A percentile compares a stretch with the other conserved stretches of the same genome.
phyloP scores from a whole-genome alignment of 2,329 filamentous ascomycete genomes.

The Fusarium musae region DNA sequence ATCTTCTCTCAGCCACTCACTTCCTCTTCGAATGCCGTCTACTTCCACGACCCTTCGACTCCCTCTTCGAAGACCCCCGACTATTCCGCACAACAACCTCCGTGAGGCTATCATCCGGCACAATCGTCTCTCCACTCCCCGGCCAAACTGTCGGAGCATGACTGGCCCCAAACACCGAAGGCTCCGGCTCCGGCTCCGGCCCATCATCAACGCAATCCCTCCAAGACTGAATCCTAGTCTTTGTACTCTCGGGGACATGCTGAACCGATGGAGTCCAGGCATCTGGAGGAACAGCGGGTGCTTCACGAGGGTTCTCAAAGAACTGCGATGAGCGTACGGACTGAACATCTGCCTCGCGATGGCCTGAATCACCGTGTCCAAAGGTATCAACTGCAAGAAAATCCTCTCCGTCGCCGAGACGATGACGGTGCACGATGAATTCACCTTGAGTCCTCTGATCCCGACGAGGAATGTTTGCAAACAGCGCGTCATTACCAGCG shows the following conservation, averaged over 20 bases:
- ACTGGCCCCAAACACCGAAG: slow-evolving; percentile 8
- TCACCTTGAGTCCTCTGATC: slow-evolving; percentile 18
- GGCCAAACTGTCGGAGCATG: slow-evolving; percentile 19
- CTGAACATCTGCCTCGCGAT: not conserved
- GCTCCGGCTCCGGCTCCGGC: not conserved
- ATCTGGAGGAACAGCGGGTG: not conserved
- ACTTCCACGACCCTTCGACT: not conserved
- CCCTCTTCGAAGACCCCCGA: not conserved
- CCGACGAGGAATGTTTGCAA: slow-evolving; percentile 25
- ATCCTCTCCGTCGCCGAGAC: not conserved
- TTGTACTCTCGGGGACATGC: not conserved
- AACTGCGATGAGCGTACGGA: slow-evolving; percentile 2
- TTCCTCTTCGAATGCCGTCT: not conserved
- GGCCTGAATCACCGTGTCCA: not conserved
- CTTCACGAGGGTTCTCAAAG: not conserved
- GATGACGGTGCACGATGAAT: slow-evolving; percentile 18
- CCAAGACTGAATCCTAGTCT: slow-evolving; percentile 7
- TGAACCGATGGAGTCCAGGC: not conserved
- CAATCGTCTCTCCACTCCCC: not conserved
- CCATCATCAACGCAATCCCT: not conserved
- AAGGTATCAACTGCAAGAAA: not conserved
- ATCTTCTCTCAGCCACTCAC: not conserved
- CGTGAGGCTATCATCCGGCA: slow-evolving; percentile 8
- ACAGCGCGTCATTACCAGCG: slow-evolving; percentile 28
- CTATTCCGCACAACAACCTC: not conserved